phyloP scores from a whole-genome alignment of 2,329 filamentous ascomycete genomes.

The Penicillium sp. region DNA sequence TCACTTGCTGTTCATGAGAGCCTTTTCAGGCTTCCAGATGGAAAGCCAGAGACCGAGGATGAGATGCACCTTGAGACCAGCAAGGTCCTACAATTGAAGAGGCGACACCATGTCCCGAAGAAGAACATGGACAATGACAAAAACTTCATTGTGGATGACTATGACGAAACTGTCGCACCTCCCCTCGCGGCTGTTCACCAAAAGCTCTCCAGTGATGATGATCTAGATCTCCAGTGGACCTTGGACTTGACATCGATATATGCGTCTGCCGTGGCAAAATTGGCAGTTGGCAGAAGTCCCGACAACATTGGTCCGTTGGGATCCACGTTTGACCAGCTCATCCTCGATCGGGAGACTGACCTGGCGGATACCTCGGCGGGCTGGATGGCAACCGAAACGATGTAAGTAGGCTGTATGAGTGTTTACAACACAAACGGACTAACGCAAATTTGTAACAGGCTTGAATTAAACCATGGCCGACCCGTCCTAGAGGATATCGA shows the following conservation, averaged over 20 bases:
- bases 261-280: constrained; percentile 30
- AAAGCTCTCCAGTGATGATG: constrained; percentile 18
- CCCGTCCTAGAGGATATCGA: constrained; percentile 46
- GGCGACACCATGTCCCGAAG: constrained; percentile 23
- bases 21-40: constrained; percentile 34
- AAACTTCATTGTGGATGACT: constrained; percentile 49
- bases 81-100: constrained; percentile 32
- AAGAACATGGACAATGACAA: constrained; percentile 24
- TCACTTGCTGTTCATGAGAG: constrained; percentile 44
- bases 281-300: constrained; percentile 8
- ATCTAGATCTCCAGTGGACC: constrained; percentile 36
- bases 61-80: constrained; percentile 25
- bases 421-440: not conserved
- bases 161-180: constrained; percentile 38
- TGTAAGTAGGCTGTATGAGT: constrained; percentile 34
- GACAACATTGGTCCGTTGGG: constrained; percentile 1
- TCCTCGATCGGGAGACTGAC: constrained; percentile 29
- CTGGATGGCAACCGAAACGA: constrained; percentile 33
- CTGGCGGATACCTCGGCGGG: constrained; percentile 15
- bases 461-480: constrained; percentile 39
- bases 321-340: constrained; percentile 31
- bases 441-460: constrained; percentile 33
- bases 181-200: constrained; percentile 17
- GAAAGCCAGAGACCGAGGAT: constrained; percentile 20
- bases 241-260: constrained; percentile 40